Base-by-base conservation (phyloP, 2,329 filamentous ascomycete species). In the Fonsecaea monophora region DNA sequence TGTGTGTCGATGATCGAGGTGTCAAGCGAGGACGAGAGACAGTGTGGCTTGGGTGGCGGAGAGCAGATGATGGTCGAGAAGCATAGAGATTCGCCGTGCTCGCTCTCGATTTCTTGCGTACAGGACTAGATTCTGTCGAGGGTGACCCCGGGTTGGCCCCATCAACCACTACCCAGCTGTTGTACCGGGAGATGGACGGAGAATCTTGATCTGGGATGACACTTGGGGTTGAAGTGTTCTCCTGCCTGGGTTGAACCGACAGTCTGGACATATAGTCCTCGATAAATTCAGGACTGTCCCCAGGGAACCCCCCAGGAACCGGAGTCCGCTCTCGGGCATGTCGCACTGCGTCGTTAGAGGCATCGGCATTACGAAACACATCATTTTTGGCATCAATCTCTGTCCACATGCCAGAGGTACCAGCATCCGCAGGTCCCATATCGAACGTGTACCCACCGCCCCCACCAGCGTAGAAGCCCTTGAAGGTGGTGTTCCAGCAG, bases 401-500 rank as follows among this genome's bases (percentile, higher is more conserved):
- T 38, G 77, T 73, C 75, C 77, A 76, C 21, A 65, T 61, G 60
- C 67, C 76, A 57, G 75, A 60, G 50, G 74, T 71, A 12, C 45
- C 48, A 4, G 73, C 63, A 6, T 58, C 40, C 25, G 70, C 62
- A 54, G 56, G 73, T 53, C 70, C 75, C 59, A 76, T 66, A 32
- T 82, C 76, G 71, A 92, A 80, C 6, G 85, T 81, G 74, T 94
- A 96, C 32, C 87, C 88, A 67, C 83, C 83, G 8, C 94, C 94
- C 2, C 90, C 92, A 7, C 94, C 94, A 12, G 94, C 92, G 68
- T 94, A 89, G 77, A 97, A 97, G 0, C 94, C 94, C 62, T 86
- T 85, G 74, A 97, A 96, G 0, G 90, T 77, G 8, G 85, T 87
- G 0, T 82, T 81, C 76, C 83, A 91, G 81, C 94, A 97, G 73